These are phyloP conservation scores for Chrysoporthe austroafricana DNA, from an alignment of 2,329 filamentous ascomycete genomes.

Conservation along the genomic window DNA sequence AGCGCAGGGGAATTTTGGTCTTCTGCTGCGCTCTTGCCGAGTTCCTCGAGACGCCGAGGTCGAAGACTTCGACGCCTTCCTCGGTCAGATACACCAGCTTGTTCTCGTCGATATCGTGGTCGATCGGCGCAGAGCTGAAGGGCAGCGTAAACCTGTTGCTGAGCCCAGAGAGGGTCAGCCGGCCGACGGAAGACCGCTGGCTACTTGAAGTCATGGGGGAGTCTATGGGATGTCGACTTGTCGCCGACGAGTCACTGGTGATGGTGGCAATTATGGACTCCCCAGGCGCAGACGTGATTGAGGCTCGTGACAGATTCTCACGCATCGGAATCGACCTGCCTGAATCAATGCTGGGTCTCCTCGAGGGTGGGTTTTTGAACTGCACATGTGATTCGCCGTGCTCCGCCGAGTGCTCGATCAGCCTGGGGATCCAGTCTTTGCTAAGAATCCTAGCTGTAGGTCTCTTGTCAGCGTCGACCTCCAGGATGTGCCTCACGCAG, in stretches of 20 bases:
- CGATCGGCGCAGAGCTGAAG: constrained; percentile 7
- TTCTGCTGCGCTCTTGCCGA: background rate
- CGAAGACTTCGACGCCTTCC: constrained; percentile 6
- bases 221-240: background rate
- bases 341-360: background rate
- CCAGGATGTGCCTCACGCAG: constrained; percentile 14
- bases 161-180: background rate
- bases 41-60: background rate
- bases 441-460: constrained; percentile 5
- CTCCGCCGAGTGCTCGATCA: background rate
- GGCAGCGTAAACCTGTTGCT: background rate
- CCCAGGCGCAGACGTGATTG: background rate
- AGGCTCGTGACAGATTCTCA: background rate
- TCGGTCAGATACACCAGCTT: constrained; percentile 13
- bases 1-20: background rate
- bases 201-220: background rate
- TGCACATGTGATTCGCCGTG: background rate
- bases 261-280: background rate
- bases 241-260: background rate
- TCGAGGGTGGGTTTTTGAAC: background rate
- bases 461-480: constrained; percentile 14
- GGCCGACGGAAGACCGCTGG: background rate
- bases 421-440: constrained; percentile 5
- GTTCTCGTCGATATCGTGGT: constrained; percentile 17
- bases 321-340: background rate